phyloP scores from a whole-genome alignment of 2,329 filamentous ascomycete species.

The Berkeleyomyces rouxiae region DNA sequence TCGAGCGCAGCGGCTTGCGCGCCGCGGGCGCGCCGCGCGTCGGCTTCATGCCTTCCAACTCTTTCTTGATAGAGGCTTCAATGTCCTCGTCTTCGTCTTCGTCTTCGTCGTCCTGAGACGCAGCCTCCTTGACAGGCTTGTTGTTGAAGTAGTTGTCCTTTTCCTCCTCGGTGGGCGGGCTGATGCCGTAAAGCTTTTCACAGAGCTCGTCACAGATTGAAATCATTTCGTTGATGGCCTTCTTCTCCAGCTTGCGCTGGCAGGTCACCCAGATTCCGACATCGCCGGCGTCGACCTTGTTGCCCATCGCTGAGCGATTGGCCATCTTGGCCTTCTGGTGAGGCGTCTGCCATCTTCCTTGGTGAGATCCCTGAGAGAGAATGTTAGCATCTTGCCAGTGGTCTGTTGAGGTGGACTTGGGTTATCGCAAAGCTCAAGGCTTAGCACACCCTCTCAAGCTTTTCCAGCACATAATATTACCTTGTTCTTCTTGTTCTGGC shows the following conservation, averaged over 20 bases:
- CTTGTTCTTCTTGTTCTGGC: conserved; percentile 26
- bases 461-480: conserved; percentile 17
- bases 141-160: conserved; percentile 15
- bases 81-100: conserved; percentile 44
- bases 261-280: conserved; percentile 66
- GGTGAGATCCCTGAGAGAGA: conserved; percentile 7
- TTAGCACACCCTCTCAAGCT: too few species aligned
- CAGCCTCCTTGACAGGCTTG: conserved; percentile 16
- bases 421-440: neutral
- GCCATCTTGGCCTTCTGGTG: conserved; percentile 36
- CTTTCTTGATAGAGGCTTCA: conserved; percentile 53
- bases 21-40: neutral
- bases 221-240: conserved; percentile 50
- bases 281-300: conserved; percentile 47
- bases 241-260: conserved; percentile 52
- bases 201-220: conserved; percentile 52
- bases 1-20: conserved; percentile 22
- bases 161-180: conserved; percentile 21
- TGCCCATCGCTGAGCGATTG: conserved; percentile 26
- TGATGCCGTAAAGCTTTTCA: conserved; percentile 40
- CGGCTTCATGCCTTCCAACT: conserved; percentile 47
- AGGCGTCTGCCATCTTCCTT: conserved; percentile 44
- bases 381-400: neutral
- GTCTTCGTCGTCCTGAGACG: conserved; percentile 21
- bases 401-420: neutral